Percentiles rank a stretch among this genome's conserved stretches.
These are phyloP conservation scores for Escovopsis sp. DNA, from an alignment of 2,329 filamentous ascomycete genomes.

Conservation along the genomic window DNA sequence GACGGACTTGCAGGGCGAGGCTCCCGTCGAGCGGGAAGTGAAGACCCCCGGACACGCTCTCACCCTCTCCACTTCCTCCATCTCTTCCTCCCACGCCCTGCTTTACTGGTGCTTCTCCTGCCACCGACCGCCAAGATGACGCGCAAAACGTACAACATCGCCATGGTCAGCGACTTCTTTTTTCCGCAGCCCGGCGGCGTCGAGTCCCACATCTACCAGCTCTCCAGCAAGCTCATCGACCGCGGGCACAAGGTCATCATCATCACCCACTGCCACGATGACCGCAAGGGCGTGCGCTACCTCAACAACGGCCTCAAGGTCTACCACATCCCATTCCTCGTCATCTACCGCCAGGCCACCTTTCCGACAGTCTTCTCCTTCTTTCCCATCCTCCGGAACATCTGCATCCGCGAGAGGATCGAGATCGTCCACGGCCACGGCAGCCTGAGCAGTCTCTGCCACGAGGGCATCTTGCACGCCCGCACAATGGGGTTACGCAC, in stretches of 20 bases:
- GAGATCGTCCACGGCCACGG: slow-evolving; percentile 98
- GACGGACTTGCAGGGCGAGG: no score
- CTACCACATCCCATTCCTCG: slow-evolving; percentile 90
- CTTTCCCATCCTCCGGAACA: slow-evolving; percentile 95
- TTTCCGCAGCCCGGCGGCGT: slow-evolving; percentile 94
- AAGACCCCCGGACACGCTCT: background rate
- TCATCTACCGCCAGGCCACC: slow-evolving; percentile 86
- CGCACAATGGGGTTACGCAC: slow-evolving; percentile 92
- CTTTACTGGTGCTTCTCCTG: no score
- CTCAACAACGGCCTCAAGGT: slow-evolving; percentile 96
- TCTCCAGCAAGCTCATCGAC: slow-evolving; percentile 91
- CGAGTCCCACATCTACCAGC: slow-evolving; percentile 96
- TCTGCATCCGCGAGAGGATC: slow-evolving; percentile 84
- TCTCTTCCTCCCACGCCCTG: no score
- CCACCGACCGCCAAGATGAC: slow-evolving; percentile 25
- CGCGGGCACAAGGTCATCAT: slow-evolving; percentile 96
- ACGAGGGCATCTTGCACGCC: slow-evolving; percentile 88
- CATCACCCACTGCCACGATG: slow-evolving; percentile 89
- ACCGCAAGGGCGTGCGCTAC: slow-evolving; percentile 82
- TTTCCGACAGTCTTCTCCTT: slow-evolving; percentile 98
- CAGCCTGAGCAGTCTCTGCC: slow-evolving; percentile 81
- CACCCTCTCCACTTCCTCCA: background rate
- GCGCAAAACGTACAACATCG: slow-evolving; percentile 50
- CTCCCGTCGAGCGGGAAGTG: background rate
- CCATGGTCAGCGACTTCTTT: slow-evolving; percentile 99